phyloP scores from a whole-genome alignment of 1,139 yeast genomes.

The Debaryomyces psychrophilus region DNA sequence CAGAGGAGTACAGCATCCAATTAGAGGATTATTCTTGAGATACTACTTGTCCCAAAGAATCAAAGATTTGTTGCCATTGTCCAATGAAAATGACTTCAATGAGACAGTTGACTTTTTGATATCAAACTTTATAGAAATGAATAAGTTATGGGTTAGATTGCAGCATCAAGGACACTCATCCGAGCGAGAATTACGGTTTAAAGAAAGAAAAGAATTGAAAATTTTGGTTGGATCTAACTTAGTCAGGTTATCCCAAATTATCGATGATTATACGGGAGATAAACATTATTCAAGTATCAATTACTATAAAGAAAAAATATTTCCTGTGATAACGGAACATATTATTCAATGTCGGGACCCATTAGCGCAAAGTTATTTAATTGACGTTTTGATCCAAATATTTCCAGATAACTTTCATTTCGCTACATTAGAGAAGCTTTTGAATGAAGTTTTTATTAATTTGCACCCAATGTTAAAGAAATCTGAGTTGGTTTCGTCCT shows the following conservation, averaged over 20 bases:
- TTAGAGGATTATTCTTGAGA: constrained; percentile 83
- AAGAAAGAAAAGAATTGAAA: constrained; percentile 86
- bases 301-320: constrained; percentile 63
- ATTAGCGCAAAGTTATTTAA: constrained; percentile 85
- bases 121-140: constrained; percentile 93
- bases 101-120: constrained; percentile 76
- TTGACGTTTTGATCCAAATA: constrained; percentile 89
- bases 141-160: constrained; percentile 93
- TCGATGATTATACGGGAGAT: constrained; percentile 62
- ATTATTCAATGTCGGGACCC: constrained; percentile 90
- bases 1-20: constrained; percentile 96
- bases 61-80: constrained; percentile 64
- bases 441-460: constrained; percentile 62
- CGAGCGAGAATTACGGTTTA: constrained; percentile 72
- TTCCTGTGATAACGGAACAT: constrained; percentile 86
- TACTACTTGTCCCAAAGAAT: constrained; percentile 87
- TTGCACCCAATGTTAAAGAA: constrained; percentile 73
- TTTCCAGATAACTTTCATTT: constrained; percentile 94
- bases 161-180: constrained; percentile 95
- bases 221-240: constrained; percentile 91
- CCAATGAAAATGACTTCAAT: constrained; percentile 50
- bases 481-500: constrained; percentile 64
- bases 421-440: constrained; percentile 66
- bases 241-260: constrained; percentile 84
- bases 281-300: constrained; percentile 34